These are phyloP conservation scores for Aethionema arabicum DNA, from an alignment of 345 rosid genomes.

Conservation along the genomic window DNA sequence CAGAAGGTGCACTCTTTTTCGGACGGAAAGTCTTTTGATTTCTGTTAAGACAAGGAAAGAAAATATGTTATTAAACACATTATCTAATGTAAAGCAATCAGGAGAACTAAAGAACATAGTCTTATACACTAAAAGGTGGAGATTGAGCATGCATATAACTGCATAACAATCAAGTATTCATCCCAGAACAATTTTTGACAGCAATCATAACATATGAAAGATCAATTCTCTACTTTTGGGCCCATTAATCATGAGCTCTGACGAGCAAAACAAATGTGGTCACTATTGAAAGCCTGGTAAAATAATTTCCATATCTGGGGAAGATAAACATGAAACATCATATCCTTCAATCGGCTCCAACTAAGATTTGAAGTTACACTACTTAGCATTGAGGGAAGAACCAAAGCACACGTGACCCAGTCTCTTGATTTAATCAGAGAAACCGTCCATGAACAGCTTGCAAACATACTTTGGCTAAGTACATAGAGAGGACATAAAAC, in stretches of 20 bases:
- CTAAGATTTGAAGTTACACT: constrained; percentile 10
- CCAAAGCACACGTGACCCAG: neutral
- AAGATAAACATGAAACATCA: constrained; percentile 1
- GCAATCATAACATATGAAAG: constrained; percentile 12
- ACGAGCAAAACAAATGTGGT: constrained; percentile 6
- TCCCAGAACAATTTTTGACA: neutral
- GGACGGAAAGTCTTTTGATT: constrained; percentile 98
- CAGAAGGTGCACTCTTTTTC: constrained; percentile 95
- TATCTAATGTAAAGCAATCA: neutral
- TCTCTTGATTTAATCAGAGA: neutral
- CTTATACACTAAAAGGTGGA: neutral
- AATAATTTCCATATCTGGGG: neutral
- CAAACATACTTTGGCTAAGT: neutral
- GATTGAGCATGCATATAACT: neutral
- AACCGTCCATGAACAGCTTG: neutral
- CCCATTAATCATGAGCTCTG: neutral
- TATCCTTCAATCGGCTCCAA: neutral
- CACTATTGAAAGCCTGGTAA: neutral
- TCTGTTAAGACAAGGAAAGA: constrained; percentile 43
- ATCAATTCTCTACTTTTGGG: neutral
- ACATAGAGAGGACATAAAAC: neutral
- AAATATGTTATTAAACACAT: constrained; percentile 17
- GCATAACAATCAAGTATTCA: neutral
- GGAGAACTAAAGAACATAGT: neutral
- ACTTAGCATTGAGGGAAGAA: neutral